Base-by-base conservation (phyloP, 768 basidiomycete genomes). In the Fibroporia radiculosa region DNA sequence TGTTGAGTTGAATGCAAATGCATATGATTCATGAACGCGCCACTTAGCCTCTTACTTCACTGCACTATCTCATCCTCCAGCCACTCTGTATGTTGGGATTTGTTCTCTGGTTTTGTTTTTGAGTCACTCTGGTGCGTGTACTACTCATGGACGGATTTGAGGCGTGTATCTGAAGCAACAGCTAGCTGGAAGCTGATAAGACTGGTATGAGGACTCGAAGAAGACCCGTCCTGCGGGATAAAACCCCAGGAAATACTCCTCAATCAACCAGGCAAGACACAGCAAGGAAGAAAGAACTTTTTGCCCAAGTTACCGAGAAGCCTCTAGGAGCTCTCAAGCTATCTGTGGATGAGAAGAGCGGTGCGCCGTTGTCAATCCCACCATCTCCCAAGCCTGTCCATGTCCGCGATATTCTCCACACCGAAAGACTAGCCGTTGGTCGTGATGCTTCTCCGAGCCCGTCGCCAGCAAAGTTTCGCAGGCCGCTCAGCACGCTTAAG, bases 231-330 rank as follows among this genome's bases (percentile, higher is more conserved):
- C 40, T 58, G 37, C 49, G 47, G 38, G 57, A 58, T 42, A 58
- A 57, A 33, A 58, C 59, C 1, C 56, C 59, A 13, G 47, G 51
- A 11, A 58, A 61, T 40, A 60, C 53, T 3, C 59, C 55, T 4
- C 55, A 53, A 43, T 44, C 51, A 37, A 33, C 38, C 6, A 42
- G 45, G 26, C 4, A 27, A 41, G 24, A 40, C 39, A 20, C 39
- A 29, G 14, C 23, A 24, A 7, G 19, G 26, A 20, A 46, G 40
- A 19, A 19, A 40, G 14, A 25, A 26, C 18, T 22, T 46, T 12
- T 29, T 14, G 33, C 13, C 28, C 23, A 24, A 8, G 26, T n/a
- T 29, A 12, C 41, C 3, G 28, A 29, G 4, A 42, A 42, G 16
- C 28, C 41, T 10, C 12, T 42, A 7, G 41, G 28, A 3, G 28